A percentile compares a stretch with the other conserved stretches of the same genome.
phyloP scores from a whole-genome alignment of 129 eudicot species.

The Saussurea involucrata region DNA sequence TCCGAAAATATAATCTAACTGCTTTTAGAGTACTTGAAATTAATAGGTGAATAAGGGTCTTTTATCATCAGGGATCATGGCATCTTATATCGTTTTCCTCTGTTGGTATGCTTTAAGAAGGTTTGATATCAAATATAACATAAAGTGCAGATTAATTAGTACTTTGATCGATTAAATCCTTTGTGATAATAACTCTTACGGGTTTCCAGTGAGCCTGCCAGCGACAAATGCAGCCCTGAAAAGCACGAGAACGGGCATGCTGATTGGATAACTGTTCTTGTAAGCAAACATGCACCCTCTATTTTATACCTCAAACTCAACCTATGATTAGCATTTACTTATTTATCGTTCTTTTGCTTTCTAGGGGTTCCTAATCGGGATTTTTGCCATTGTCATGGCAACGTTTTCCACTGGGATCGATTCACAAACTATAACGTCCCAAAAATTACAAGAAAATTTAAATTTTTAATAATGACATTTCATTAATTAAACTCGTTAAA shows the following conservation, averaged over 20 bases:
- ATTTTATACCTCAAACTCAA: not conserved
- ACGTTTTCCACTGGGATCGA: constrained; percentile 97
- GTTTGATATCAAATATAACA: no score
- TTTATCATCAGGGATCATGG: constrained; percentile 97
- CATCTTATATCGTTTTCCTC: constrained; percentile 82
- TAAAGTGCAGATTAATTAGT: not conserved
- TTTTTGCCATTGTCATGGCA: constrained; percentile 82
- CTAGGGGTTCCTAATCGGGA: constrained; percentile 87
- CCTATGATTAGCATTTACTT: not conserved
- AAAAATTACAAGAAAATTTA: no score
- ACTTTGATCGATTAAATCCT: not conserved
- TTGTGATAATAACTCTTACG: not conserved
- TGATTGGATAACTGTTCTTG: constrained; percentile 79
- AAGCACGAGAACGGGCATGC: constrained; percentile 45
- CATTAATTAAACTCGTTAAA: no score
- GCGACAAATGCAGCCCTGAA: constrained; percentile 67
- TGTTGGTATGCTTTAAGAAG: constrained; percentile 98
- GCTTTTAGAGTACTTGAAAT: constrained; percentile 16
- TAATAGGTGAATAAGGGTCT: constrained; percentile 96
- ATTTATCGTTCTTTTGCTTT: constrained; percentile 2
- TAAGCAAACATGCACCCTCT: constrained; percentile 40
- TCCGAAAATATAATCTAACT: not conserved
- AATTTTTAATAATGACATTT: no score
- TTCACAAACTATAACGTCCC: no score
- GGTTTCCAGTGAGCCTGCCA: constrained; percentile 75